These are phyloP conservation scores for Marasmius fiardii DNA, from an alignment of 1,284 basidiomycete species.

Conservation along the genomic window DNA sequence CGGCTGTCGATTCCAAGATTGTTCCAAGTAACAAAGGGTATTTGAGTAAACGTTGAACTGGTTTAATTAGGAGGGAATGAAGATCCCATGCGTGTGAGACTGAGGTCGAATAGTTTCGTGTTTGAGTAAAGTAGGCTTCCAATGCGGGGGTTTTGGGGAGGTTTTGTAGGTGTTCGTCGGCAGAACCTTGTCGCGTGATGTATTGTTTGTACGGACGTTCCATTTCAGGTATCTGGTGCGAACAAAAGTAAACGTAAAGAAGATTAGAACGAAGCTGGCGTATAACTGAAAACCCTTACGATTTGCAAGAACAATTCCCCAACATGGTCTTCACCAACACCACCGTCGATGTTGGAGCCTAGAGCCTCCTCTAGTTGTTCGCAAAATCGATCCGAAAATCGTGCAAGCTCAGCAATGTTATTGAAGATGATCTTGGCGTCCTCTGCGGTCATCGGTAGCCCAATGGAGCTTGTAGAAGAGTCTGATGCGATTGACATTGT, in stretches of 20 bases:
- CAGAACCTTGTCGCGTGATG: constrained; percentile 82
- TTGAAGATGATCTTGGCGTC: constrained; percentile 77
- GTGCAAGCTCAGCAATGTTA: constrained; percentile 75
- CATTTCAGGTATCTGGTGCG: constrained; percentile 77
- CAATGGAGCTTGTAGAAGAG: constrained; percentile 40
- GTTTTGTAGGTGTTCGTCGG: constrained; percentile 67
- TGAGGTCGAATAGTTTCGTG: constrained; percentile 64
- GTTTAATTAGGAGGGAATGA: constrained; percentile 88
- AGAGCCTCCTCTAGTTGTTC: constrained; percentile 56
- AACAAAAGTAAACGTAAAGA: constrained; percentile 7
- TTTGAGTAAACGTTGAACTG: constrained; percentile 89
- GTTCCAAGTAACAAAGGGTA: constrained; percentile 85
- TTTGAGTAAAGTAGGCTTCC: constrained; percentile 65
- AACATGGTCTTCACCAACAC: constrained; percentile 67
- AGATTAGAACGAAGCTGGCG: neutral
- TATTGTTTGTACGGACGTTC: constrained; percentile 82
- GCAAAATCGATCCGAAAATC: constrained; percentile 67
- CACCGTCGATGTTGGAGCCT: constrained; percentile 48
- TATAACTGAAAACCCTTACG: constrained; percentile 37
- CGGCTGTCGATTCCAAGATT: constrained; percentile 77
- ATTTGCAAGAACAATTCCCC: constrained; percentile 75
- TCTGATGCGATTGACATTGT: constrained; percentile 53
- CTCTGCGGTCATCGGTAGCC: constrained; percentile 65
- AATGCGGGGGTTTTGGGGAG: constrained; percentile 56
- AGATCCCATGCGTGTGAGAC: constrained; percentile 94